Conservation (phyloP, 306 rosid genomes). For the Vigna reflexopilosa region DNA sequence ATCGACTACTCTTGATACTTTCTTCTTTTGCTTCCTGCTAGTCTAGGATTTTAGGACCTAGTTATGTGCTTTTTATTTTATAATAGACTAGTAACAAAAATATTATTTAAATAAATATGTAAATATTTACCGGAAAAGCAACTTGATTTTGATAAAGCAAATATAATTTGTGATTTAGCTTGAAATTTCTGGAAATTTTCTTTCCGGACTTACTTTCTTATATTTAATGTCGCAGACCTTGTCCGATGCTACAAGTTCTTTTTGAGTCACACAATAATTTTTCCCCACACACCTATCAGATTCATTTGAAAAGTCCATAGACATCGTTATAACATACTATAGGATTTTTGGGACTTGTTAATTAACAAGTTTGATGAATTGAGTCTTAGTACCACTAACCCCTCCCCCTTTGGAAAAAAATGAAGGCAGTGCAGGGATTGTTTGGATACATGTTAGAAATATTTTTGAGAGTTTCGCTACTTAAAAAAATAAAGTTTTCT, state of each 20-base stretch:
- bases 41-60: background rate
- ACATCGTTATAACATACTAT: slow-evolving; percentile 5
- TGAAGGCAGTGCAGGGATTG: background rate
- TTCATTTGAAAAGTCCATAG: background rate
- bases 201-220: background rate
- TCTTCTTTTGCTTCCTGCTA: background rate
- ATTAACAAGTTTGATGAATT: background rate
- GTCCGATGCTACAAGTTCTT: background rate
- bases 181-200: background rate
- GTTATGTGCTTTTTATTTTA: background rate
- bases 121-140: background rate
- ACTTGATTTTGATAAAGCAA: background rate
- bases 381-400: background rate
- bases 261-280: background rate
- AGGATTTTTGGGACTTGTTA: background rate
- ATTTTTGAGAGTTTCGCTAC: too few species aligned
- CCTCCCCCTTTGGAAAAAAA: background rate
- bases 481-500: too few species aligned
- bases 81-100: background rate
- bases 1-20: background rate
- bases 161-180: background rate
- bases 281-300: background rate
- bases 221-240: background rate
- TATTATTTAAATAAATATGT: background rate
- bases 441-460: too few species aligned